Evolutionary conservation across 78 protist species (phyloP), one percentile per base, ranked within the genome.

Genomic region (Anaeramoeba flamelloides): DNA sequence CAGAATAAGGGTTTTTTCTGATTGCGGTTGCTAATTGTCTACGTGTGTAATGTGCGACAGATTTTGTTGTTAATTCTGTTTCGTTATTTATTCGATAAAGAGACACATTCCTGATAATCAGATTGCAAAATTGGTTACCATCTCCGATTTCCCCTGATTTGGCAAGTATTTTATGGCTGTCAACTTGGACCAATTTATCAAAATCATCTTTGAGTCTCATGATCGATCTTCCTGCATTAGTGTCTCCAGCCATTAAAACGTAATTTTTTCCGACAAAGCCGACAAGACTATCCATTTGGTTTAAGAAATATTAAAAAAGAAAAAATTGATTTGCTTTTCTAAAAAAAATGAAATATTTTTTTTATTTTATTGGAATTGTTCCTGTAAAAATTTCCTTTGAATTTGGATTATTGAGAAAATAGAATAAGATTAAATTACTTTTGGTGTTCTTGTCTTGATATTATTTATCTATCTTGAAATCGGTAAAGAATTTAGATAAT

Each of bases 81-180:
- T 76, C 84, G 75, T 84, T 33, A 26, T 82, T 65, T 31, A 69
- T 0, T 17, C 4, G 75, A 69, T 87, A 74, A 34, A 87, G 82
- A 0, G 1, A 34, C 17, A 86, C n/a, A 78, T 87, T 81, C 79
- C 40, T 78, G 80, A 83, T 53, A 76, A 87, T 2, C 81, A 53
- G 79, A 36, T 81, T 83, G 30, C 76, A 4, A 76, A 84, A 82
- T 74, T 86, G 83, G 17, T 31, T 36, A 32, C 38, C 3, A 83
- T 86, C 88, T 26, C 88, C 90, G 1, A 39, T 30, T 69, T 85
- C 85, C 3, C 90, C 90, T 1, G 80, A 77, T 22, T 74, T 34
- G 0, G 80, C 90, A 1, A 87, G 38, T 36, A 82, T 39, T 76
- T 82, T 85, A 84, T 53, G 34, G 8, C 39, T 0, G 77, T 76